Evolutionary conservation across 257 asterid genomes (phyloP).

Genomic region (Fraxinus quadrangulata): DNA sequence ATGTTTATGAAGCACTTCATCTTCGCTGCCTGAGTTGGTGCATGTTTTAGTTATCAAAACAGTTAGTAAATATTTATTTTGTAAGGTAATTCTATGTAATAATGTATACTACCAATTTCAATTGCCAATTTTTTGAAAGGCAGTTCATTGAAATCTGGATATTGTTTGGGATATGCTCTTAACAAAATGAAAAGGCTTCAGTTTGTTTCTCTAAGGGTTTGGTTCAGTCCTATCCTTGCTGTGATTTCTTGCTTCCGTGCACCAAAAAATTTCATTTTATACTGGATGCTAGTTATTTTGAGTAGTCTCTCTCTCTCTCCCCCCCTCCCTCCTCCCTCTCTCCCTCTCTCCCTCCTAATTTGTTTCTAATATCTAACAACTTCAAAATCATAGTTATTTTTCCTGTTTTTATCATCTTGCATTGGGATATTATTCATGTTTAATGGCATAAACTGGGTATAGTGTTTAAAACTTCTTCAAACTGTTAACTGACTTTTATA

Average conservation of each 20-base stretch:
- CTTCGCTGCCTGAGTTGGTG: neutral
- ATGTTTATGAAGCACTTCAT: neutral
- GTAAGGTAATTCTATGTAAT: neutral
- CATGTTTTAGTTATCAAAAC: neutral
- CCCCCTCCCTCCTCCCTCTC: neutral
- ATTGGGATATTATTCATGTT: neutral
- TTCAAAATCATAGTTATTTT: neutral
- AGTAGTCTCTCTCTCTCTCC: neutral
- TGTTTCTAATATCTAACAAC: neutral
- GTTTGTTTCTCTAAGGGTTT: slow-evolving; percentile 10
- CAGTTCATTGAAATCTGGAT: slow-evolving; percentile 5
- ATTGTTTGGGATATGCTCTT: neutral
- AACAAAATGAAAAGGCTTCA: neutral
- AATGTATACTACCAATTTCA: neutral
- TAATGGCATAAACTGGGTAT: neutral
- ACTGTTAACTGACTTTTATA: slow-evolving; percentile 13
- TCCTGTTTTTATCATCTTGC: neutral
- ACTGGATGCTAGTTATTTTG: neutral
- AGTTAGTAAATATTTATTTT: neutral
- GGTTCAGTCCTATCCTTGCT: slow-evolving; percentile 16
- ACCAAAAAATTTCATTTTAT: slow-evolving; percentile 3
- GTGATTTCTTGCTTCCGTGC: neutral
- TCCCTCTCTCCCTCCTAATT: neutral
- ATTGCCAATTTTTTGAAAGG: slow-evolving; percentile 4
- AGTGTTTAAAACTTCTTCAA: neutral